Evolutionary conservation across 1,139 yeast genomes (phyloP).

Genomic region (Candida glucosophila): DNA sequence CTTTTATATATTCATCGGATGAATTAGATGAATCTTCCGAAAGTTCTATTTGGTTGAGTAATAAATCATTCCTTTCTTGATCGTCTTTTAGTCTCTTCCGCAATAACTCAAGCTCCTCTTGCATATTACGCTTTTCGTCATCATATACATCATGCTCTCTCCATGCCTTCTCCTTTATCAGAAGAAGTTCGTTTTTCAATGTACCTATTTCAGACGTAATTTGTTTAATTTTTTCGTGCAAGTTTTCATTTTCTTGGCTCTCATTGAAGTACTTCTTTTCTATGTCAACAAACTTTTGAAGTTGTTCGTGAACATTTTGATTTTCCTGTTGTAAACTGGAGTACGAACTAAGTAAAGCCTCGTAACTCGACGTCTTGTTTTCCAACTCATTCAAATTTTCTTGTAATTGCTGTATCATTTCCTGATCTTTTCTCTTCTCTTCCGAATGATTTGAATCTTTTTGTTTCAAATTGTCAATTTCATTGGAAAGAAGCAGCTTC

Average conservation of each 20-base stretch:
- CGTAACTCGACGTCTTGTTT: no score
- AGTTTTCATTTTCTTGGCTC: not conserved
- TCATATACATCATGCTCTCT: constrained; percentile 16
- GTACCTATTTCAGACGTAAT: constrained; percentile 21
- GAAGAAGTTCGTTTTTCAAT: constrained; percentile 25
- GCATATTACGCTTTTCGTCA: constrained; percentile 25
- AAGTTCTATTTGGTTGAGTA: constrained; percentile 63
- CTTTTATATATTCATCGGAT: constrained; percentile 9
- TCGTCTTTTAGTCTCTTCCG: constrained; percentile 46
- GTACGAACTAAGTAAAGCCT: no score
- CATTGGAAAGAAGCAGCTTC: no score
- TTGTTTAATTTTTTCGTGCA: constrained; percentile 1
- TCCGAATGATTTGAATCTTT: not conserved
- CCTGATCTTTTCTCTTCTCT: not conserved
- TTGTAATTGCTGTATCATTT: constrained; percentile 1
- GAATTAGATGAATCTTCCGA: constrained; percentile 11
- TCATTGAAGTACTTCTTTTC: constrained; percentile 2
- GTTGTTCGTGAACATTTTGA: no score
- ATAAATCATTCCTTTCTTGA: constrained; percentile 54
- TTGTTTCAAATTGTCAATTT: not conserved
- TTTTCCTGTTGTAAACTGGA: no score
- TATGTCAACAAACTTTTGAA: no score
- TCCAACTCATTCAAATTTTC: not conserved
- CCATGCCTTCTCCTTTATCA: constrained; percentile 14
- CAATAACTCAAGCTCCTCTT: constrained; percentile 44